Evolutionary conservation across 1,284 basidiomycete genomes (phyloP).

Genomic region (Irpex sp.): DNA sequence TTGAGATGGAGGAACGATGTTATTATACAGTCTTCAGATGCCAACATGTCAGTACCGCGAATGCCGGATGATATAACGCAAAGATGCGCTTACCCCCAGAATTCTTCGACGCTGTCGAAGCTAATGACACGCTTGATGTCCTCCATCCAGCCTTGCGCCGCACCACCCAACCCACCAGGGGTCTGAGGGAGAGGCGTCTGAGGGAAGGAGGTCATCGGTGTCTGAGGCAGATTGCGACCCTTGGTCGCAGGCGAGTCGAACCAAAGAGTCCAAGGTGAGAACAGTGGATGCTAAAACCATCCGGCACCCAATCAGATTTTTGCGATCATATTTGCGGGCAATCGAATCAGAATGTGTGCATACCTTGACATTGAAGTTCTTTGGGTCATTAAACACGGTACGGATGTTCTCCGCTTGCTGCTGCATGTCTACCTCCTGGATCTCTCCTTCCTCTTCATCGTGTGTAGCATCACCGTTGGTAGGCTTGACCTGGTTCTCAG

Average conservation of each 20-base stretch:
- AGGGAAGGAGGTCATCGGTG: conserved; percentile 75
- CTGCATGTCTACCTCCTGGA: conserved; percentile 78
- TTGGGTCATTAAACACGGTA: conserved; percentile 89
- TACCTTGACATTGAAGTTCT: conserved; percentile 91
- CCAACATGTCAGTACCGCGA: conserved; percentile 12
- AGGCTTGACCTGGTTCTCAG: conserved; percentile 40
- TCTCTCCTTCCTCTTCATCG: conserved; percentile 60
- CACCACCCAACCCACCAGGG: conserved; percentile 42
- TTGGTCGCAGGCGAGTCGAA: conserved; percentile 93
- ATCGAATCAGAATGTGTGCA: conserved; percentile 11
- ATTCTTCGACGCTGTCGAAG: conserved; percentile 95
- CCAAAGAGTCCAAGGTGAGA: conserved; percentile 95
- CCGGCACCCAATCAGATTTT: background rate
- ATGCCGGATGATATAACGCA: background rate
- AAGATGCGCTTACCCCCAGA: conserved; percentile 80
- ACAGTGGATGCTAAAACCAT: conserved; percentile 76
- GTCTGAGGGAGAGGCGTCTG: conserved; percentile 69
- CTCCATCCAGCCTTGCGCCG: conserved; percentile 92
- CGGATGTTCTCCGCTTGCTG: conserved; percentile 78
- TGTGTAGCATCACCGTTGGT: conserved; percentile 33
- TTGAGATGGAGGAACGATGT: conserved; percentile 94
- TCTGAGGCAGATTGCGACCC: conserved; percentile 83
- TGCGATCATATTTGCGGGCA: background rate
- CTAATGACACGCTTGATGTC: conserved; percentile 93
- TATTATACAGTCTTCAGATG: conserved; percentile 82